Percentiles rank a stretch among this genome's conserved stretches.
These are phyloP conservation scores for Xerocomellus intermedius DNA, from an alignment of 768 basidiomycete species.

Conservation along the genomic window DNA sequence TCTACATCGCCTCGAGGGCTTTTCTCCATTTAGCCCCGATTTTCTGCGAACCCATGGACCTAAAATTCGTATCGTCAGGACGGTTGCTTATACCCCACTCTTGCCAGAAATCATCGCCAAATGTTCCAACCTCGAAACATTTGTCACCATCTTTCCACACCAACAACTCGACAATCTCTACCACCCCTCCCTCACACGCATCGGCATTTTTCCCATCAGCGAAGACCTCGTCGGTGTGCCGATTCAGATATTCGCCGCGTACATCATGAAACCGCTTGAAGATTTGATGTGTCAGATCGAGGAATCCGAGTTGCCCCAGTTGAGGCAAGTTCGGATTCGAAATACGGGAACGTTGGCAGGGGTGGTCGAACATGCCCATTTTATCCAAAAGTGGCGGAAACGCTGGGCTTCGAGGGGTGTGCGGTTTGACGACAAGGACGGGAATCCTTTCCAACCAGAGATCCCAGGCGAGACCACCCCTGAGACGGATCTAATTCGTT, in stretches of 20 bases:
- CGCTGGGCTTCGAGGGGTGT: slow-evolving; percentile 29
- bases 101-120: slow-evolving; percentile 37
- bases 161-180: slow-evolving; percentile 34
- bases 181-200: slow-evolving; percentile 41
- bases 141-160: slow-evolving; percentile 39
- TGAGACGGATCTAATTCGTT: not conserved
- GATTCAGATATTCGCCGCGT: slow-evolving; percentile 34
- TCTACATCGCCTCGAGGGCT: slow-evolving; percentile 43
- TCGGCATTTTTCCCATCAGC: slow-evolving; percentile 43
- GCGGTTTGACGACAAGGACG: slow-evolving; percentile 34
- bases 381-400: slow-evolving; percentile 30
- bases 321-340: slow-evolving; percentile 40
- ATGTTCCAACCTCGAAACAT: slow-evolving; percentile 42
- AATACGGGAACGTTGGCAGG: slow-evolving; percentile 40
- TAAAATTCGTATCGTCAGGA: slow-evolving; percentile 42
- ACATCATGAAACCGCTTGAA: slow-evolving; percentile 43
- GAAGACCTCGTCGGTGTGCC: slow-evolving; percentile 40
- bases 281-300: slow-evolving; percentile 39
- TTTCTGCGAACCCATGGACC: slow-evolving; percentile 43
- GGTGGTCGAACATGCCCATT: slow-evolving; percentile 26
- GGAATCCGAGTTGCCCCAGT: slow-evolving; percentile 31
- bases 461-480: not conserved
- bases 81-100: slow-evolving; percentile 34
- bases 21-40: slow-evolving; percentile 40
- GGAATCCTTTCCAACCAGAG: slow-evolving; percentile 19